Base-by-base conservation (phyloP, 306 rosid species). In the Delonix regia region DNA sequence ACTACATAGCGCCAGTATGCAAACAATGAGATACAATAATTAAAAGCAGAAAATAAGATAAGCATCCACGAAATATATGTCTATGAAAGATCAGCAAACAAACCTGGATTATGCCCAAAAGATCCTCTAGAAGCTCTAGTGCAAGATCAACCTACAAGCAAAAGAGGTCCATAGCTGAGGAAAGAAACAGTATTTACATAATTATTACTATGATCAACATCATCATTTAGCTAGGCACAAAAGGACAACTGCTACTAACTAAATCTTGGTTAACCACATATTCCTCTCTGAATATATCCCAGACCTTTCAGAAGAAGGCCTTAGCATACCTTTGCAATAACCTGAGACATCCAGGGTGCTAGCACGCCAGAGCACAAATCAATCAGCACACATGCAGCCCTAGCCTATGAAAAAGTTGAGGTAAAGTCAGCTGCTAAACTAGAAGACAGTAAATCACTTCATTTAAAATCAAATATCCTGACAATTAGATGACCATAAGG, bases 111-210 rank as follows among this genome's bases (percentile, higher is more conserved):
- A 81, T 73, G 56, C 98, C 98, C 87, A 92, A 86, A 73, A 94
- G 98, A 86, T 94, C 98, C 88, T 92, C 97, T 73, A 92, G 83
- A 78, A 94, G 96, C 90, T 94, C 98, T 77, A 92, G 75, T 74
- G 88, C 89, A 79, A 94, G 94, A 88, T 94, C 98, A 76, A 92
- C 90, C 98, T 94, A 77, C 69, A 83, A 19, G 48, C 78, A 77
- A 82, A 81, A 75, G 77, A 73, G 34, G 63, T 44, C 53, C 62
- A 62, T 30, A 57, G 71, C 82, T 64, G 55, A 84, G 72, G 74
- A 81, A 62, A 33, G 39, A 76, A 74, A 74, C 44, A 41, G 77
- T 78, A 75, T 71, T 28, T 62, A 60, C 19, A 73, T 14, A 66
- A 44, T 30, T n/a, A 72, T 48, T 51, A 73, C 28, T 28, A 57